Conservation (phyloP, 73 alveolate species). For the Effrenium voratum region DNA sequence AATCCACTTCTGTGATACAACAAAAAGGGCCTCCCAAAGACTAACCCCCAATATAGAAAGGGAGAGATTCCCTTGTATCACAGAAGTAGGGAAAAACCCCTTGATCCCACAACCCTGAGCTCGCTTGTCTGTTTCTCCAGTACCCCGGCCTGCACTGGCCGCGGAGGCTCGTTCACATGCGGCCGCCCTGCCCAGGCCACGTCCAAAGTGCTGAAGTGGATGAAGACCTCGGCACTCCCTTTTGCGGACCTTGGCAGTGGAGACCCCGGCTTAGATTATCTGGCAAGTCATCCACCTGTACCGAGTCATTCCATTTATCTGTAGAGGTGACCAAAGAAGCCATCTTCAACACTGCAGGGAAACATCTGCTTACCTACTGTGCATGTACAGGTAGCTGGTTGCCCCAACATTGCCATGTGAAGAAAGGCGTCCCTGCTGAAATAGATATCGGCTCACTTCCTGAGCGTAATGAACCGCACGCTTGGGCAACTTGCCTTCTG, state of each 20-base stretch:
- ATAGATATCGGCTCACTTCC: too few relatives aligned
- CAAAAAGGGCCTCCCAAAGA: too few relatives aligned
- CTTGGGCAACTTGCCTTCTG: too few relatives aligned
- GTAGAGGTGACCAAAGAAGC: neutral
- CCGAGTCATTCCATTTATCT: neutral
- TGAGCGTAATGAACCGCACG: too few relatives aligned
- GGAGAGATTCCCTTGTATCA: too few relatives aligned
- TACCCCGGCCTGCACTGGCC: too few relatives aligned
- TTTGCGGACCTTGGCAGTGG: too few relatives aligned
- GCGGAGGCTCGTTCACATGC: too few relatives aligned
- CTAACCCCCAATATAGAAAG: too few relatives aligned
- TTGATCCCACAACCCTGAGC: neutral
- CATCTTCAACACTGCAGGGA: neutral
- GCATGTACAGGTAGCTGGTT: neutral
- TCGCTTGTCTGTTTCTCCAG: neutral
- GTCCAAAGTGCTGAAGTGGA: slow-evolving; percentile 82
- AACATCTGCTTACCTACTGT: neutral
- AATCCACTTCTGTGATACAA: too few relatives aligned
- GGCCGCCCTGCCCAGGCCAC: slow-evolving; percentile 28
- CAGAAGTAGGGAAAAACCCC: neutral
- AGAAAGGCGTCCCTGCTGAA: neutral
- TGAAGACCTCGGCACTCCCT: slow-evolving; percentile 6
- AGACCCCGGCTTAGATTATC: too few relatives aligned
- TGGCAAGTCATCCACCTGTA: too few relatives aligned
- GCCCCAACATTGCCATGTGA: neutral